phyloP scores from a whole-genome alignment of 2,329 filamentous ascomycete genomes.

The Aspergillus floridensis region DNA sequence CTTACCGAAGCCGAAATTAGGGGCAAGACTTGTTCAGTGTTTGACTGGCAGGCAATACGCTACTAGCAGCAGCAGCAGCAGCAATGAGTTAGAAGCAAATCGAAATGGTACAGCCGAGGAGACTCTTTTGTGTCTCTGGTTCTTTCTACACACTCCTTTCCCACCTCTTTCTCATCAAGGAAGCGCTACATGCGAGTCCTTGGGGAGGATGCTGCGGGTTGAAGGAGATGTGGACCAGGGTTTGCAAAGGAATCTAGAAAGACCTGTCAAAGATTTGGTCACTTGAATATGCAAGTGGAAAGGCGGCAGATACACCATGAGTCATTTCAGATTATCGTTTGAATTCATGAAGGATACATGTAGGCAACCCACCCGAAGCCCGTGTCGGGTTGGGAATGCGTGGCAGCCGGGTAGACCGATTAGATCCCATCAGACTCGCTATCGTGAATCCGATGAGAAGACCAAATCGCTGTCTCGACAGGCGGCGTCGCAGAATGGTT shows the following conservation, averaged over 20 bases:
- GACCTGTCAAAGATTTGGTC: neutral
- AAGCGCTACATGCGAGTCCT: conserved; percentile 37
- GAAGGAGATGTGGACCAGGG: neutral
- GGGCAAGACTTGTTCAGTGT: neutral
- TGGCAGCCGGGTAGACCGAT: neutral
- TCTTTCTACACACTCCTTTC: conserved; percentile 16
- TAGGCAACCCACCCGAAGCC: neutral
- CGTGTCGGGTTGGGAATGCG: neutral
- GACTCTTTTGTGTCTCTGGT: conserved; percentile 10
- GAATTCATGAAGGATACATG: neutral
- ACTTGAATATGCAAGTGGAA: neutral
- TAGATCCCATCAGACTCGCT: conserved; percentile 1
- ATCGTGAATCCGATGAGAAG: conserved; percentile 15
- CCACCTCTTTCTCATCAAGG: conserved; percentile 37
- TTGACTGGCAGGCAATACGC: conserved; percentile 6
- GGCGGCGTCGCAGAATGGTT: conserved; percentile 31
- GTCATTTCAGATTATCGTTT: neutral
- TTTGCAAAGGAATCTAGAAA: neutral
- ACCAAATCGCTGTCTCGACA: conserved; percentile 26
- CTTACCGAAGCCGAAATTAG: neutral
- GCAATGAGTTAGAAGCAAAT: conserved; percentile 19
- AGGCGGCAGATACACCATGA: neutral
- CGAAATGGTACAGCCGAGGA: conserved; percentile 17
- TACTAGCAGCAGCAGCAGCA: conserved; percentile 7
- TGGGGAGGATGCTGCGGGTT: conserved; percentile 32